Evolutionary conservation across 2,329 filamentous ascomycete species (phyloP).

Genomic region (Aspergillus ruber): DNA sequence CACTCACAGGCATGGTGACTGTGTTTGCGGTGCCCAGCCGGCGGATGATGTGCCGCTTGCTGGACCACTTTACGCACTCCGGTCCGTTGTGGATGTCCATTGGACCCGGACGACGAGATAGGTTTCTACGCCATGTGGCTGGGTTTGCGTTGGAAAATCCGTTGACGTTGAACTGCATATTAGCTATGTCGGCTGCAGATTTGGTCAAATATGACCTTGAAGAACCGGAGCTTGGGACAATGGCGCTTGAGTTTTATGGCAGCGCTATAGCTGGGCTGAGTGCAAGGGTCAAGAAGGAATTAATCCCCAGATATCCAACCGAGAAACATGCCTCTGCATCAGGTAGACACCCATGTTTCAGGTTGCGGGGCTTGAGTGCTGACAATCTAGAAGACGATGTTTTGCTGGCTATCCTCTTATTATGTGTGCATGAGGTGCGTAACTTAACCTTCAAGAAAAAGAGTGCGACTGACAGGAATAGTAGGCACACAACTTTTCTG

Average conservation of each 20-base stretch:
- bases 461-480: neutral
- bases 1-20: neutral
- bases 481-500: slow-evolving; percentile 4
- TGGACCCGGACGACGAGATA: neutral
- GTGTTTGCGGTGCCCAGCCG: neutral
- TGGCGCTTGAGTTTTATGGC: slow-evolving; percentile 5
- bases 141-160: slow-evolving; percentile 1
- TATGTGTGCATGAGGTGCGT: slow-evolving; percentile 6
- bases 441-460: neutral
- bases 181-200: slow-evolving; percentile 4
- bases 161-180: slow-evolving; percentile 2
- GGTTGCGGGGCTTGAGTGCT: neutral
- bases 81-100: slow-evolving; percentile 5
- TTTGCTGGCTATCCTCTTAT: slow-evolving; percentile 1
- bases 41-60: neutral
- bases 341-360: neutral
- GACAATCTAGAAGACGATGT: slow-evolving; percentile 1
- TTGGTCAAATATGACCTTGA: slow-evolving; percentile 3
- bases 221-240: neutral
- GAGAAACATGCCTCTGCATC: neutral
- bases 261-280: slow-evolving; percentile 1
- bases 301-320: neutral
- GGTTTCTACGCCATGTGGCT: slow-evolving; percentile 1
- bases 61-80: slow-evolving; percentile 4
- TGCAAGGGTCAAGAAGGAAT: neutral